Evolutionary conservation across 306 rosid species (phyloP), one percentile per base, ranked within the genome.

Genomic region (Pachyrhizus erosus): DNA sequence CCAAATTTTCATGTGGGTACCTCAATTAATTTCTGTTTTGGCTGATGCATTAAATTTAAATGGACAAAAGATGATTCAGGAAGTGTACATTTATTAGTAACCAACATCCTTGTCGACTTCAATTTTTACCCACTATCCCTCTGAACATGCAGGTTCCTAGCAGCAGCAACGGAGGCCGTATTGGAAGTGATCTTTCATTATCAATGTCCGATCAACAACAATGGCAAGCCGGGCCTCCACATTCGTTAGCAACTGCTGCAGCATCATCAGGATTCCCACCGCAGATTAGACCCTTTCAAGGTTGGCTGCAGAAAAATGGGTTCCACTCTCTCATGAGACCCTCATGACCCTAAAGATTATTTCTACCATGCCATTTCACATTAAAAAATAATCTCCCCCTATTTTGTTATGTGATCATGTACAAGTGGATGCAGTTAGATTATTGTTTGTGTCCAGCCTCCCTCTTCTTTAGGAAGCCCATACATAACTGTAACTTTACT

Each of bases 241-340:
- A 79, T 84, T 51, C 82, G 75, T 84, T 84, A 80, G 91, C 97
- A 88, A 87, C 83, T 87, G 96, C 98, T 90, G 99, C 99, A 96
- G 99, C 99, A 96, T 96, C 99, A 96, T 96, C 99, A 96, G 99
- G 99, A 96, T 96, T 96, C 99, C 89, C 91, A 83, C 90, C 78
- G 45, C 99, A 90, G 87, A 91, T 84, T 43, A 91, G 86, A 67
- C 65, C 87, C 34, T 68, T 86, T 23, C 92, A 88, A 86, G 80
- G 82, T 86, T 87, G 93, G 97, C 87, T 84, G 87, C 97, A 89
- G 77, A 90, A 85, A 73, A 89, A 89, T 81, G 94, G 92, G 37
- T 91, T 91, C 86, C 96, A 90, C 84, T 34, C 89, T 18, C 90
- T 89, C 40, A 83, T 74, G 89, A 89, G 92, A 87, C 92, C 91